phyloP scores from a whole-genome alignment of 176 grass and related monocot species.

The Oryza brachyantha region DNA sequence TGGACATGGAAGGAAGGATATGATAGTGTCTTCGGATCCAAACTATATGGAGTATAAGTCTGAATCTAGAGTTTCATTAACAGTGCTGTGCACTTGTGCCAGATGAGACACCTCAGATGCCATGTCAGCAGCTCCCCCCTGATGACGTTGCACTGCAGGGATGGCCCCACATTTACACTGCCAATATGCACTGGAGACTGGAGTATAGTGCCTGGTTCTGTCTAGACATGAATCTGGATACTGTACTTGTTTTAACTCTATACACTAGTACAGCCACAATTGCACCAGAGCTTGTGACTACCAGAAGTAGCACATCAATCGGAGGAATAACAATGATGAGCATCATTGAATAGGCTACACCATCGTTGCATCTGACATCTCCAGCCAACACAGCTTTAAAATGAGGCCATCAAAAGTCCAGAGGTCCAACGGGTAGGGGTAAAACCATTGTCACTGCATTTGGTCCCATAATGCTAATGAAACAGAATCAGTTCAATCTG shows the following conservation, averaged over 20 bases:
- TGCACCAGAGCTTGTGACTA: neutral
- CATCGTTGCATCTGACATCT: neutral
- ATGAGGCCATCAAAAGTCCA: neutral
- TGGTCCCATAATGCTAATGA: constrained; percentile 13
- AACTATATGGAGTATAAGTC: constrained; percentile 2
- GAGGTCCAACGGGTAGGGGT: neutral
- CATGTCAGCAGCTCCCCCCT: constrained; percentile 8
- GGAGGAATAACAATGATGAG: neutral
- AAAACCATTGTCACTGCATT: neutral
- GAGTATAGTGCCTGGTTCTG: neutral
- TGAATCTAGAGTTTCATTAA: neutral
- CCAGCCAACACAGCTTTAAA: neutral
- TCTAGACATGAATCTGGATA: neutral
- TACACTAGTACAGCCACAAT: constrained; percentile 1
- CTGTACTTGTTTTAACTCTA: neutral
- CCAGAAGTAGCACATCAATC: neutral
- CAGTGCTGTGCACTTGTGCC: neutral
- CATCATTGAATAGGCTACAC: constrained; percentile 8
- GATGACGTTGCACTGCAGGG: neutral
- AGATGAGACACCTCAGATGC: neutral
- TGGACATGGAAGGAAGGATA: neutral
- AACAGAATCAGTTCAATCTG: constrained; percentile 15
- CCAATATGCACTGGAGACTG: neutral
- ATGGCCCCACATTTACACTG: neutral
- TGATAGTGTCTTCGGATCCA: neutral